Conservation (phyloP, 371 early-diverging fungal species). For the Rhizopus sp. region DNA sequence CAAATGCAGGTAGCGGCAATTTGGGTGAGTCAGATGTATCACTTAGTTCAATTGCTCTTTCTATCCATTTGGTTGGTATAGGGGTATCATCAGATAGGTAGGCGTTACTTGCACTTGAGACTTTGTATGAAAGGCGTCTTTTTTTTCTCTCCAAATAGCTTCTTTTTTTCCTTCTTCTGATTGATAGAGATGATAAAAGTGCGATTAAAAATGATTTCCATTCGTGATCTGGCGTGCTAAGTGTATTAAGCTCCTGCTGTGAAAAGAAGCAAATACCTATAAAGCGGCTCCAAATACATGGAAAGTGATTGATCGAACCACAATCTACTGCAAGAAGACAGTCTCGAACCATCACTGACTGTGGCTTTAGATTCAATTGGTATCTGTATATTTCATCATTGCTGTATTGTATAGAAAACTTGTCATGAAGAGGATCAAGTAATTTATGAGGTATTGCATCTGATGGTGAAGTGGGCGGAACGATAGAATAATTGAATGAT, state of each 20-base stretch:
- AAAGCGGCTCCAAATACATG: slow-evolving; percentile 17
- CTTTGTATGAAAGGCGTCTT: slow-evolving; percentile 8
- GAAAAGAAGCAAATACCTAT: slow-evolving; percentile 4
- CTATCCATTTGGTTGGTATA: slow-evolving; percentile 10
- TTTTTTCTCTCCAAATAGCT: background rate
- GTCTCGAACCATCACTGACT: slow-evolving; percentile 44
- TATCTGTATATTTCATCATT: slow-evolving; percentile 35
- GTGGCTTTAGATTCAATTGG: slow-evolving; percentile 35
- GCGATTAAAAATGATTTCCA: slow-evolving; percentile 58
- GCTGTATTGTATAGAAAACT: slow-evolving; percentile 38
- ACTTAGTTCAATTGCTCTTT: slow-evolving; percentile 5
- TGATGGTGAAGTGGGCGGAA: slow-evolving; percentile 4
- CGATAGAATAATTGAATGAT: background rate
- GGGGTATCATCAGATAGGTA: slow-evolving; percentile 7
- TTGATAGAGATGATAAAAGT: slow-evolving; percentile 52
- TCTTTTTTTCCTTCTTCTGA: slow-evolving; percentile 8
- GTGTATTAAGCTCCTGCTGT: background rate
- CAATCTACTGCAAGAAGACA: slow-evolving; percentile 50
- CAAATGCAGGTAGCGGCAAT: background rate
- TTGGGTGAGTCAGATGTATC: background rate
- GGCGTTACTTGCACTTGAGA: slow-evolving; percentile 5
- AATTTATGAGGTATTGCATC: slow-evolving; percentile 21
- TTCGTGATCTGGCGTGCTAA: slow-evolving; percentile 28
- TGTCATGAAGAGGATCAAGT: slow-evolving; percentile 48
- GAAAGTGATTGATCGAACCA: slow-evolving; percentile 39